Evolutionary conservation across 2,329 filamentous ascomycete genomes (phyloP), one percentile per base, ranked within the genome.

Genomic region (Botrytis squamosa): DNA sequence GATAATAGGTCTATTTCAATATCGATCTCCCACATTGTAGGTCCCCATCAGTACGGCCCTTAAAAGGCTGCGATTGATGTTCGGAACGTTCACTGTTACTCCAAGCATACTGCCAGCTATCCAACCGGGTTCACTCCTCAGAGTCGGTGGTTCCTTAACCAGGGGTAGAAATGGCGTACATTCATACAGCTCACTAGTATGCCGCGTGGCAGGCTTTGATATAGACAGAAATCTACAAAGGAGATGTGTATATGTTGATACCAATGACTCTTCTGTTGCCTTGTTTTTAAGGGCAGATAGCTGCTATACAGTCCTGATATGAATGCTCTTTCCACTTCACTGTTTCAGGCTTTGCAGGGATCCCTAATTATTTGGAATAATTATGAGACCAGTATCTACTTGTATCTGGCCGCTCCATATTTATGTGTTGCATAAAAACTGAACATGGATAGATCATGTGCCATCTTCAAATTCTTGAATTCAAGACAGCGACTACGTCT

Each of bases 381-480:
- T 6, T 3, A 55, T 14, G 9, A 4, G 8, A 1, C 12, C 3
- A 4, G 7, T 38, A 7, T 55, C 1, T 38, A 38, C 1, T 25
- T 38, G 3, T 49, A 3, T 1, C 29, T 25, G 2, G 7, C 36
- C n/a, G 18, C 16, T n/a, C 7, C 22, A n/a, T 36, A 8, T 9
- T 20, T 59, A 36, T 40, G 8, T 7, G 9, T 8, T 3, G 14
- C 46, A 36, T 7, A 52, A 12, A 0, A 36, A 38, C 22, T 20
- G 14, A 40, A 40, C 22, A 63, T n/a, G 8, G 33, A 55, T 14
- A 67, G 33, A 29, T 9, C 3, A 9, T 1, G 12, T 29, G 12
- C 7, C 7, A 36, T 40, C 25, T n/a, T 20, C 4, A 9, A 9
- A 22, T 29, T 40, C 33, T 25, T 4, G 3, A 6, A 40, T 67